Conservation (phyloP, 2,329 filamentous ascomycete genomes). For the Botrytis deweyae region DNA sequence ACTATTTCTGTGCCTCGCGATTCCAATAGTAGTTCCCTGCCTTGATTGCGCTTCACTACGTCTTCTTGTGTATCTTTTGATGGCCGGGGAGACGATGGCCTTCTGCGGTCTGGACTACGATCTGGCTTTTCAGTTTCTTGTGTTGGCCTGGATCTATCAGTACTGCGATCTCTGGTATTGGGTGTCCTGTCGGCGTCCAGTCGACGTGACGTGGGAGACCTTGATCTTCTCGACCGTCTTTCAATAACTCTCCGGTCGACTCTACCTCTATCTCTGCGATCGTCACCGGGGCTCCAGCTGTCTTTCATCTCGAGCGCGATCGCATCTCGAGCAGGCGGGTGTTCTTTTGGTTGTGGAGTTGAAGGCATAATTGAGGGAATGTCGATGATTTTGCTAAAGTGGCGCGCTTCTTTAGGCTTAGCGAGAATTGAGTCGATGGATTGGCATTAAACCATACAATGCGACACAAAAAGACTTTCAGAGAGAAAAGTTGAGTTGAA, state of each 20-base stretch:
- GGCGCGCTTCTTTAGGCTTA: slow-evolving; percentile 24
- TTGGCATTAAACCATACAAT: slow-evolving; percentile 21
- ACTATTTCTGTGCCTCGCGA: slow-evolving; percentile 39
- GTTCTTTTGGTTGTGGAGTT: slow-evolving; percentile 21
- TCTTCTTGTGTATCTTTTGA: slow-evolving; percentile 37
- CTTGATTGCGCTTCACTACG: slow-evolving; percentile 40
- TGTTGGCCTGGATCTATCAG: slow-evolving; percentile 34
- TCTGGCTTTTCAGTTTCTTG: slow-evolving; percentile 36
- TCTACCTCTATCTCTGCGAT: slow-evolving; percentile 45
- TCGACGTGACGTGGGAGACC: slow-evolving; percentile 40
- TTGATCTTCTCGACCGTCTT: slow-evolving; percentile 39
- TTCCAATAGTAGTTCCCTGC: slow-evolving; percentile 39
- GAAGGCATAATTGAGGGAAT: slow-evolving; percentile 20
- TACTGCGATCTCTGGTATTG: slow-evolving; percentile 37
- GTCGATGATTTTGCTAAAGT: slow-evolving; percentile 25
- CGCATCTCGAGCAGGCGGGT: slow-evolving; percentile 38
- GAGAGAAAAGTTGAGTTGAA: not conserved
- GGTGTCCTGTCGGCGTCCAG: slow-evolving; percentile 38
- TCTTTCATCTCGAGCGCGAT: slow-evolving; percentile 43
- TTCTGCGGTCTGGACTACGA: slow-evolving; percentile 36
- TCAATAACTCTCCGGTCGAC: slow-evolving; percentile 42
- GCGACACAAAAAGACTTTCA: slow-evolving; percentile 17
- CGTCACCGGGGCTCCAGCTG: slow-evolving; percentile 44
- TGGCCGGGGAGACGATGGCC: slow-evolving; percentile 37
- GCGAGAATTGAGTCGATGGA: slow-evolving; percentile 24